Evolutionary conservation across 441 rosid genomes (phyloP), one percentile per base, ranked within the genome.

Genomic region (Omphalea diandra): DNA sequence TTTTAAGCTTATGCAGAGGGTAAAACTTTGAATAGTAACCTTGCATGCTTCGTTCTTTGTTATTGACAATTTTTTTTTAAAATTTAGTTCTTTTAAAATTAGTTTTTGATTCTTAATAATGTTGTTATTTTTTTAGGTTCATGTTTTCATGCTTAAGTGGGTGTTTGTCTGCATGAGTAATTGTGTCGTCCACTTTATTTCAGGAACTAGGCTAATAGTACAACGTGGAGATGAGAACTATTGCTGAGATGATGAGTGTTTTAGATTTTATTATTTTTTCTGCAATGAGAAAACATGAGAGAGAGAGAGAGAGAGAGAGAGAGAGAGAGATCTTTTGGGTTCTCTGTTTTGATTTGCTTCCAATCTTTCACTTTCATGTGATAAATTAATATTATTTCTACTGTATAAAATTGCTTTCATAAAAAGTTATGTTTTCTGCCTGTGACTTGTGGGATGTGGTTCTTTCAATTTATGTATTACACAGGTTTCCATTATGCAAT

Each of bases 401-500:
- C 40, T 36, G 26, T 14, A 32, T 44, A 18, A 63, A 14, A 27
- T 68, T 61, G 54, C 56, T 69, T 54, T 47, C 73, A 49, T 26
- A 31, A 29, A 61, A 72, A 53, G 67, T 36, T 35, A 36, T 50
- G 60, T 65, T 47, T n/a, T n/a, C n/a, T n/a, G n/a, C n/a, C n/a
- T 38, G 55, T 15, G 50, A 73, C 66, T 22, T 50, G 50, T 74
- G 75, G 65, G 63, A 29, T 9, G 49, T 61, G 59, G 62, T 64
- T 75, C 22, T 56, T 68, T 35, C 60, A 67, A 49, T 74, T 75
- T 35, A 58, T 67, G 17, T 68, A 15, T 40, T 44, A 43, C 55
- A 70, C 55, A 54, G 54, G 59, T 61, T 76, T 62, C 26, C 40
- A 54, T 76, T 66, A 33, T 76, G 76, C 69, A 41, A 66, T 61